A percentile compares a stretch with the other conserved stretches of the same genome.
Conservation (phyloP, 106 monocot species). For the Alisma plantagoaquatica region DNA sequence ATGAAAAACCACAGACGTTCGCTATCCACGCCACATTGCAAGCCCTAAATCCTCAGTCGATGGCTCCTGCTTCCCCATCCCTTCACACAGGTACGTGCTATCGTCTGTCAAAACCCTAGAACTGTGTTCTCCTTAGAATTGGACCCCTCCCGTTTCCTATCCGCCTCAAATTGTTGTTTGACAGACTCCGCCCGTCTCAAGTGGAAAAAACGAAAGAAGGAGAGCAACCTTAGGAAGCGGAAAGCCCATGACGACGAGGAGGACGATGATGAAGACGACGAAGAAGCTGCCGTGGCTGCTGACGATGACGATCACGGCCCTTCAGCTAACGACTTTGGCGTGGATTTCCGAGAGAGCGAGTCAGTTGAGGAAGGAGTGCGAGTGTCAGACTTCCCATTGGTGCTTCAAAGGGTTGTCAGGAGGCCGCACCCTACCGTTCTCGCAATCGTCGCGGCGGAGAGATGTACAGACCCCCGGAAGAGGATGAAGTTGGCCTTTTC, state of each 20-base stretch:
- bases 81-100: conserved; percentile 9
- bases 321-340: conserved; percentile 19
- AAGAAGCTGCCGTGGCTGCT: conserved; percentile 17
- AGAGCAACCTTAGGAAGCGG: conserved; percentile 25
- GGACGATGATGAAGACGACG: conserved; percentile 6
- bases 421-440: conserved; percentile 69
- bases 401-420: conserved; percentile 34
- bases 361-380: conserved; percentile 38
- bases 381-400: conserved; percentile 70
- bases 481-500: conserved; percentile 1
- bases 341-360: conserved; percentile 55
- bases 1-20: too few species aligned
- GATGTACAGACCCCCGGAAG: neutral
- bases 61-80: conserved; percentile 13
- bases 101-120: neutral
- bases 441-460: conserved; percentile 56
- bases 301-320: conserved; percentile 19
- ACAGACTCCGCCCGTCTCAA: conserved; percentile 26
- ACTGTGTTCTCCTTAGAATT: neutral
- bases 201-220: conserved; percentile 77
- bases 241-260: conserved; percentile 49
- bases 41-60: too few species aligned
- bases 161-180: too few species aligned
- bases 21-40: neutral
- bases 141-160: neutral